Evolutionary conservation across 1,139 yeast species (phyloP).

Genomic region (Yamadazyma dendronema): DNA sequence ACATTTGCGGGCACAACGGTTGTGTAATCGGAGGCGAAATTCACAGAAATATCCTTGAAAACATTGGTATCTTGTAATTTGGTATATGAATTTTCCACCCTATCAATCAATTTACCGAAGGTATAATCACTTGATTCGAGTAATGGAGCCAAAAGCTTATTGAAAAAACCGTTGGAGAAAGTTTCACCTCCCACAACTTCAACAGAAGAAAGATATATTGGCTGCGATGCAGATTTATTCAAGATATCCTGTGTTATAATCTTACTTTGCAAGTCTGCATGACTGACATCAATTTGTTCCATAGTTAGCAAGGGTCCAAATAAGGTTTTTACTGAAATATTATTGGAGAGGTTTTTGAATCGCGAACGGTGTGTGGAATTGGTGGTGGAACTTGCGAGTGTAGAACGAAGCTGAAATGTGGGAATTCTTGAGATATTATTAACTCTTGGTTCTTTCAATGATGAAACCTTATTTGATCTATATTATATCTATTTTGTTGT

Average conservation of each 20-base stretch:
- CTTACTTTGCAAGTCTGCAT: slow-evolving; percentile 25
- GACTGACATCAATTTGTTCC: slow-evolving; percentile 9
- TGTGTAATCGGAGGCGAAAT: slow-evolving; percentile 33
- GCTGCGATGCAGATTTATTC: slow-evolving; percentile 33
- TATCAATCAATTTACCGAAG: slow-evolving; percentile 36
- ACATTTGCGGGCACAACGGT: slow-evolving; percentile 25
- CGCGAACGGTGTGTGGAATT: background rate
- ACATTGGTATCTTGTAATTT: slow-evolving; percentile 41
- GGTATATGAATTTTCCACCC: slow-evolving; percentile 25
- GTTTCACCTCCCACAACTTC: slow-evolving; percentile 51
- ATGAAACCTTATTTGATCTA: too few relatives aligned
- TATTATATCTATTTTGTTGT: too few relatives aligned
- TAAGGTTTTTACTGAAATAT: slow-evolving; percentile 4
- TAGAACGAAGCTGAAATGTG: background rate
- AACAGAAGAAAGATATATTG: slow-evolving; percentile 44
- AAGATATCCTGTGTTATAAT: slow-evolving; percentile 34
- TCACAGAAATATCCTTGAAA: slow-evolving; percentile 37
- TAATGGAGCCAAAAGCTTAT: slow-evolving; percentile 45
- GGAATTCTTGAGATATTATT: too few relatives aligned
- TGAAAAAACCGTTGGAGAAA: slow-evolving; percentile 46
- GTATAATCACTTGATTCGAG: slow-evolving; percentile 45
- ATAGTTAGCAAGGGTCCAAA: too few relatives aligned
- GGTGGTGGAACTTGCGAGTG: background rate
- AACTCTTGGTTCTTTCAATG: too few relatives aligned
- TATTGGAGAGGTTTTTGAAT: slow-evolving; percentile 5